These are phyloP conservation scores for Globisporangium parvum DNA, from an alignment of 352 stramenopile genomes.

Conservation along the genomic window DNA sequence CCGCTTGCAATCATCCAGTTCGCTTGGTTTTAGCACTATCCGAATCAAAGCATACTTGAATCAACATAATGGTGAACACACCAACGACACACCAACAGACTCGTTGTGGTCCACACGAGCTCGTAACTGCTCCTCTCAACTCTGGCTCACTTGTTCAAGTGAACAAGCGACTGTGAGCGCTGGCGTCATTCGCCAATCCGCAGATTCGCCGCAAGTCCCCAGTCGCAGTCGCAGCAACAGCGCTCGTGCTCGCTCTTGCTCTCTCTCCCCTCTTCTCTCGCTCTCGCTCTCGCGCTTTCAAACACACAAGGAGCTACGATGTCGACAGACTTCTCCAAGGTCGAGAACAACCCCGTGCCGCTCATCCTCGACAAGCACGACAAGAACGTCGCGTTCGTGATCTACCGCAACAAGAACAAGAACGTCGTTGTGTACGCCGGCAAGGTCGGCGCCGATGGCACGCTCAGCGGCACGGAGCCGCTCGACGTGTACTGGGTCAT, in stretches of 20 bases:
- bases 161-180: neutral
- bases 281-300: neutral
- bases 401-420: conserved; percentile 91
- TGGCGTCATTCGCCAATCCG: conserved; percentile 1
- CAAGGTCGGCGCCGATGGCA: conserved; percentile 57
- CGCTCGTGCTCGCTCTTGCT: neutral
- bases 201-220: neutral
- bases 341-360: conserved; percentile 81
- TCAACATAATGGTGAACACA: too few relatives aligned
- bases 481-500: conserved; percentile 88
- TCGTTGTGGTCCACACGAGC: too few relatives aligned
- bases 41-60: too few relatives aligned
- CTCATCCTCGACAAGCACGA: conserved; percentile 71
- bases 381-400: conserved; percentile 70
- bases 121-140: neutral
- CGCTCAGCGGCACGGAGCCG: conserved; percentile 56
- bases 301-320: conserved; percentile 25
- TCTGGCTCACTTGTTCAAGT: neutral
- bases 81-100: too few relatives aligned
- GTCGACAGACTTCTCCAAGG: conserved; percentile 84
- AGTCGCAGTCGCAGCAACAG: neutral
- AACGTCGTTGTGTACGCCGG: conserved; percentile 83
- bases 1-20: too few relatives aligned
- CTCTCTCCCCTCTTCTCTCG: neutral
- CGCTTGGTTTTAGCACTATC: too few relatives aligned